These are phyloP conservation scores for Globisporangium lucens DNA, from an alignment of 352 stramenopile species.

Conservation along the genomic window DNA sequence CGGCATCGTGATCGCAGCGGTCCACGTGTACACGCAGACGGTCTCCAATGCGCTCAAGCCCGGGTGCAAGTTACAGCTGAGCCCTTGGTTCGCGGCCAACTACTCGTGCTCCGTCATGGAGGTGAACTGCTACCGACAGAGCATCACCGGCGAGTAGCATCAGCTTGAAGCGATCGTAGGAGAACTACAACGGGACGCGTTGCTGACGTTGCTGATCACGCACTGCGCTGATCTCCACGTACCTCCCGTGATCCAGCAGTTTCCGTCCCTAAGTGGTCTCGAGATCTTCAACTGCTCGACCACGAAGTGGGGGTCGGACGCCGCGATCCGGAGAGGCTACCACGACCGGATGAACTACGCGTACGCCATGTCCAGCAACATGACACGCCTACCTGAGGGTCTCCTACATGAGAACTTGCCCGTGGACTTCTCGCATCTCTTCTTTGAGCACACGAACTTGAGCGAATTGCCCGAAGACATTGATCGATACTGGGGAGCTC, in stretches of 20 bases:
- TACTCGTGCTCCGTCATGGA: constrained; percentile 18
- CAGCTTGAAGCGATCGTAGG: constrained; percentile 9
- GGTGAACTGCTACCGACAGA: constrained; percentile 12
- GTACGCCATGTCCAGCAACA: constrained; percentile 17
- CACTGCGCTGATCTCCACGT: constrained; percentile 22
- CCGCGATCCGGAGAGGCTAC: not conserved
- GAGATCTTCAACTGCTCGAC: constrained; percentile 23
- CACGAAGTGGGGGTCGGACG: constrained; percentile 11
- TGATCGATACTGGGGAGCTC: constrained; percentile 7
- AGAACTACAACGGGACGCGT: constrained; percentile 4
- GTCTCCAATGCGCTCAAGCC: not conserved
- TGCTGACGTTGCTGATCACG: constrained; percentile 16
- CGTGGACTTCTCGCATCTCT: constrained; percentile 6
- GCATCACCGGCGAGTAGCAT: not conserved
- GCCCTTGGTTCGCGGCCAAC: constrained; percentile 7
- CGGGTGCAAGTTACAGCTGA: constrained; percentile 4
- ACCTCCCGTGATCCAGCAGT: constrained; percentile 13
- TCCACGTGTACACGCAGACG: not conserved
- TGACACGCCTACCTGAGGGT: constrained; percentile 11
- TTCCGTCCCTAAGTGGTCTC: constrained; percentile 17
- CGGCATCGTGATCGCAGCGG: not conserved
- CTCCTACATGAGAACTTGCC: constrained; percentile 12
- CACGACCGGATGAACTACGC: constrained; percentile 15
- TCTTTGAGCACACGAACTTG: constrained; percentile 17
- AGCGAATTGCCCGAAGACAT: constrained; percentile 16